phyloP scores from a whole-genome alignment of 768 basidiomycete genomes.

The Cyclocybe cylindracea region DNA sequence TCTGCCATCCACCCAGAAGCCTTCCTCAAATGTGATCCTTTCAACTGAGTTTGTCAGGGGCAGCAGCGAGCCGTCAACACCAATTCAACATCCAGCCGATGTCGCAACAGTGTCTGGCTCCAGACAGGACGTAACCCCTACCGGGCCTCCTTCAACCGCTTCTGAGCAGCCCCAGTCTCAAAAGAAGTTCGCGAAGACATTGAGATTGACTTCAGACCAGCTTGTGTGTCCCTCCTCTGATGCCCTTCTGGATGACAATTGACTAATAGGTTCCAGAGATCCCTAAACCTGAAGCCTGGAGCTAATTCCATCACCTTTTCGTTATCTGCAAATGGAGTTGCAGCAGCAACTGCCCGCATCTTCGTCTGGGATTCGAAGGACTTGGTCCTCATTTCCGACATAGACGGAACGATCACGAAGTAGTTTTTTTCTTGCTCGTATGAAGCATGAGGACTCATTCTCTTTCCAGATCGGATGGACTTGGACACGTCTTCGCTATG shows the following conservation, averaged over 20 bases:
- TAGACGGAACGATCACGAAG: slow-evolving; percentile 99
- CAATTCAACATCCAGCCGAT: slow-evolving; percentile 33
- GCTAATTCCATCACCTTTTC: slow-evolving; percentile 94
- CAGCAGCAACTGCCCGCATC: slow-evolving; percentile 88
- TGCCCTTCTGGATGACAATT: not conserved
- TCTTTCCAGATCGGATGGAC: slow-evolving; percentile 78
- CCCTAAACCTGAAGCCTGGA: slow-evolving; percentile 79
- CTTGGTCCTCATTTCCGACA: slow-evolving; percentile 91
- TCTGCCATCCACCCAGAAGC: slow-evolving; percentile 7
- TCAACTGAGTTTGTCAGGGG: slow-evolving; percentile 6
- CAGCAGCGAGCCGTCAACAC: slow-evolving; percentile 19
- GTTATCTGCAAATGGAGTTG: slow-evolving; percentile 76
- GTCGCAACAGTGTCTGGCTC: not conserved
- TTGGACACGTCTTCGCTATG: slow-evolving; percentile 96
- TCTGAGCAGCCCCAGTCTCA: slow-evolving; percentile 9
- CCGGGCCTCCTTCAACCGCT: slow-evolving; percentile 13
- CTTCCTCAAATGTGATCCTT: slow-evolving; percentile 2
- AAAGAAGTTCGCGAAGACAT: slow-evolving; percentile 84
- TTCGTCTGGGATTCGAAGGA: slow-evolving; percentile 97
- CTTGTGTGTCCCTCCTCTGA: slow-evolving; percentile 53
- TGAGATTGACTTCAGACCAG: slow-evolving; percentile 93
- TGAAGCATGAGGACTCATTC: not conserved
- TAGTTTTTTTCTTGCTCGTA: slow-evolving; percentile 26
- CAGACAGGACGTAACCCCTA: slow-evolving; percentile 10
- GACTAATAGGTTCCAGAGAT: slow-evolving; percentile 58